Evolutionary conservation across 2,329 filamentous ascomycete species (phyloP).

Genomic region (Aspergillus tamarii): DNA sequence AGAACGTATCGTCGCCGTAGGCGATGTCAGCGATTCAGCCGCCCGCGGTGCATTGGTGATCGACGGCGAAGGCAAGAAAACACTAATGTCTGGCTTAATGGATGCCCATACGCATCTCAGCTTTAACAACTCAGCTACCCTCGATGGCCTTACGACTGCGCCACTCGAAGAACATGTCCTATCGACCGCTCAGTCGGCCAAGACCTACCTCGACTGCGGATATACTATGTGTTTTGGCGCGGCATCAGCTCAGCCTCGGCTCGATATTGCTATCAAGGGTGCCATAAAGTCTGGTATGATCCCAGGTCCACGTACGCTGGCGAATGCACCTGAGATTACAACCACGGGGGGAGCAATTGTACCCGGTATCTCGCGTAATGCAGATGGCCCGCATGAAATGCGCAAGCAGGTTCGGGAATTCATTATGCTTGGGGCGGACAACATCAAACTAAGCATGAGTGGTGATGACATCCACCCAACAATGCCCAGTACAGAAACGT

Average conservation of each 20-base stretch:
- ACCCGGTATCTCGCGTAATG: not conserved
- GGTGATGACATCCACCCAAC: not conserved
- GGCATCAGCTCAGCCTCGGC: constrained; percentile 12
- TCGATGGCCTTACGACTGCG: not conserved
- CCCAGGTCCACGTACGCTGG: not conserved
- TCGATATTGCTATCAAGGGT: constrained; percentile 12
- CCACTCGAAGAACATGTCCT: constrained; percentile 13
- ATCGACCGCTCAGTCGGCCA: constrained; percentile 9
- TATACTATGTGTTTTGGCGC: constrained; percentile 21
- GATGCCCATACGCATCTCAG: not conserved
- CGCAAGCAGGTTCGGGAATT: not conserved
- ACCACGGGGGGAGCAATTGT: not conserved
- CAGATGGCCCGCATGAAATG: not conserved
- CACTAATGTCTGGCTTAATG: not conserved
- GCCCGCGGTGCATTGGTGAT: not conserved
- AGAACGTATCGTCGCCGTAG: not conserved
- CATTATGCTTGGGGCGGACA: not conserved
- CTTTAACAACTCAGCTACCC: not conserved
- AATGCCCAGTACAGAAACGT: not conserved
- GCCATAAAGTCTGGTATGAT: not conserved
- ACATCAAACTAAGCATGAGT: not conserved
- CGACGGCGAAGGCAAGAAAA: not conserved
- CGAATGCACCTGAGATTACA: not conserved
- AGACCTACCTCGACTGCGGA: constrained; percentile 12
- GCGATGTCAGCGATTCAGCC: not conserved